Base-by-base conservation (phyloP, 2,329 filamentous ascomycete genomes). In the Penicillium concentricum region DNA sequence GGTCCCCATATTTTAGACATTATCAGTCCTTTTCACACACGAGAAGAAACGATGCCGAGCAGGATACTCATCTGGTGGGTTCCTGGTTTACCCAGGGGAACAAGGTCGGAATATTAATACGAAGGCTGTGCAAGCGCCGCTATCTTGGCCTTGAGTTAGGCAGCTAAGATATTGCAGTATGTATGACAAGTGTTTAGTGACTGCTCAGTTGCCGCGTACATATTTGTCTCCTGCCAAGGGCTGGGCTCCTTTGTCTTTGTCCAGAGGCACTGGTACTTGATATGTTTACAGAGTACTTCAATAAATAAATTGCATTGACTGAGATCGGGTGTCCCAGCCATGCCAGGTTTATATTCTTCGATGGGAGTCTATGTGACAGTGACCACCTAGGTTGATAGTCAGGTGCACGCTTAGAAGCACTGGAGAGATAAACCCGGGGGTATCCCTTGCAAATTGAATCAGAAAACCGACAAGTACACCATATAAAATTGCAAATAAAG, bases 171-270 rank as follows among this genome's bases (percentile, higher is more conserved):
- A 32, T 49, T 13, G 9, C 6, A 4, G 16, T 18, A 12, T 20
- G 41, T 34, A 15, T 35, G 38, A 32, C 28, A 44, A 18, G 13
- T 44, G 24, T 18, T 26, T 20, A 32, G 38, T 47, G 43, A 26
- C 34, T 26, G 18, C 45, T 43, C 22, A n/a, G 18, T 39, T 42
- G 26, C 32, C 13, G 13, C 2, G 10, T 28, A 51, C 18, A 5
- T 34, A 44, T 30, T 5, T 38, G 30, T 41, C 51, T 32, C n/a
- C 37, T 38, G 34, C 50, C 43, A 60, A 58, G 42, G 22, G 22
- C 43, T 51, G 15, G 41, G 28, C 49, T 34, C 4, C 28, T 51
- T 18, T 44, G 8, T 42, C 38, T 44, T 26, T 35, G 16, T 20
- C 49, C 12, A 51, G 28, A 20, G 38, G 39, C 16, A 51, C 8